Percentiles rank a stretch among this genome's conserved stretches.
Evolutionary conservation across 1,139 yeast species (phyloP).

Genomic region (Debaryomyces subglobosus): DNA sequence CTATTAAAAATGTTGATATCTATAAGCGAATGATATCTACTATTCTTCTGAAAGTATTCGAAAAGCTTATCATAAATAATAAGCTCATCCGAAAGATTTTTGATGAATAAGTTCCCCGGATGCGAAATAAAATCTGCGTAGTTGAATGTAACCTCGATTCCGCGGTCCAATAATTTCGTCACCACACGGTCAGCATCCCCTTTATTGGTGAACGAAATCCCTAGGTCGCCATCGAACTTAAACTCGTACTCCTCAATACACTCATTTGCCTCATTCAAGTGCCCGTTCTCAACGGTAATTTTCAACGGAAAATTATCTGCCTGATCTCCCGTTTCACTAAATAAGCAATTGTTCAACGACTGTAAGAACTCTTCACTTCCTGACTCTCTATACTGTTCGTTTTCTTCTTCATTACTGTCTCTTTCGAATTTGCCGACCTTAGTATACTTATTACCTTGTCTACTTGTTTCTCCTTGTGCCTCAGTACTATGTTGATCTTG

Average conservation of each 20-base stretch:
- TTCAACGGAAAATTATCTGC: slow-evolving; percentile 12
- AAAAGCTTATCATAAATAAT: slow-evolving; percentile 24
- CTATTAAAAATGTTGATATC: slow-evolving; percentile 34
- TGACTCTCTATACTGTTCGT: not conserved
- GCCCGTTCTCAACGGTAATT: slow-evolving; percentile 5
- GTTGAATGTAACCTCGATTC: slow-evolving; percentile 18
- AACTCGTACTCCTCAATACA: slow-evolving; percentile 8
- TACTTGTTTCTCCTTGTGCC: not conserved
- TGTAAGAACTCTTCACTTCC: not conserved
- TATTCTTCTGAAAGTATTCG: slow-evolving; percentile 27
- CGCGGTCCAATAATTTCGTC: slow-evolving; percentile 8
- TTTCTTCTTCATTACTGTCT: not conserved
- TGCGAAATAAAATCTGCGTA: slow-evolving; percentile 55
- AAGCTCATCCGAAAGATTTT: slow-evolving; percentile 38
- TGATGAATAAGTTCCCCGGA: slow-evolving; percentile 66
- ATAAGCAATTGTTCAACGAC: slow-evolving; percentile 10
- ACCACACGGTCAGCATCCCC: slow-evolving; percentile 11
- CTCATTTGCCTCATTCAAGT: slow-evolving; percentile 5
- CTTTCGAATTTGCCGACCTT: not conserved
- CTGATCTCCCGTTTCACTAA: slow-evolving; percentile 3
- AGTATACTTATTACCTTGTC: not conserved
- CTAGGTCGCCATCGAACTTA: slow-evolving; percentile 7
- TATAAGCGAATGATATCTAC: slow-evolving; percentile 29
- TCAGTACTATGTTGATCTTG: not conserved
- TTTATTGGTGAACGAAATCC: slow-evolving; percentile 6